phyloP scores from a whole-genome alignment of 2,329 filamentous ascomycete genomes.

The Zymoseptoria brevis region DNA sequence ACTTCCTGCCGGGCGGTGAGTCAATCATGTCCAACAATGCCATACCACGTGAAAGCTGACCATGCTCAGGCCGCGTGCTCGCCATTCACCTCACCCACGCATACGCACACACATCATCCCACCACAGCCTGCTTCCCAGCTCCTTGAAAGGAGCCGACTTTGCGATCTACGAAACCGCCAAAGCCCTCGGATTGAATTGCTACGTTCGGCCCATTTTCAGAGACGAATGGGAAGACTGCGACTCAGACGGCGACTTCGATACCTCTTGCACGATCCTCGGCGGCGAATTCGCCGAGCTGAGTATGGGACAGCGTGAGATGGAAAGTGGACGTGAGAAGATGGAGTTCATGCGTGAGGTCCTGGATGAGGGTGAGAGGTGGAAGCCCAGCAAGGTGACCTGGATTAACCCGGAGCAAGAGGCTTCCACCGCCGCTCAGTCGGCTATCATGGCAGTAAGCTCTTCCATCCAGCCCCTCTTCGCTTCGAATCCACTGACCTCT shows the following conservation, averaged over 20 bases:
- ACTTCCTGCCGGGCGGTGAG: not conserved
- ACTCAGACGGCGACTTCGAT: not conserved
- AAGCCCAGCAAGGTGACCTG: not conserved
- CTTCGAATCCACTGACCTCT: not conserved
- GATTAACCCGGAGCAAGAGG: not conserved
- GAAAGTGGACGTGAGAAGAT: not conserved
- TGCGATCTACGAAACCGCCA: slow-evolving; percentile 16
- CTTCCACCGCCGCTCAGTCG: not conserved
- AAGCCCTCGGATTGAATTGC: slow-evolving; percentile 5
- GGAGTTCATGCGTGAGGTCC: not conserved
- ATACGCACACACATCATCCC: slow-evolving; percentile 19
- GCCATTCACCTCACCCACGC: slow-evolving; percentile 17
- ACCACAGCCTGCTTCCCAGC: slow-evolving; percentile 12
- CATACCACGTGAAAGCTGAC: not conserved
- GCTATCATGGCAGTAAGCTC: not conserved
- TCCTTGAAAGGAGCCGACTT: slow-evolving; percentile 24
- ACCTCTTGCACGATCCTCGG: not conserved
- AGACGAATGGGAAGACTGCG: not conserved
- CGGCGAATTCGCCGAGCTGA: not conserved
- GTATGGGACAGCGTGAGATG: not conserved
- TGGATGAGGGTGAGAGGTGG: not conserved
- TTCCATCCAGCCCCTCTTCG: not conserved
- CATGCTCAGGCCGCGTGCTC: slow-evolving; percentile 9
- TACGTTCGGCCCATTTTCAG: not conserved
- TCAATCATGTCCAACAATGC: not conserved